Evolutionary conservation across 192 early-diverging fungal species (phyloP).

Genomic region (Oehlia diaphana): DNA sequence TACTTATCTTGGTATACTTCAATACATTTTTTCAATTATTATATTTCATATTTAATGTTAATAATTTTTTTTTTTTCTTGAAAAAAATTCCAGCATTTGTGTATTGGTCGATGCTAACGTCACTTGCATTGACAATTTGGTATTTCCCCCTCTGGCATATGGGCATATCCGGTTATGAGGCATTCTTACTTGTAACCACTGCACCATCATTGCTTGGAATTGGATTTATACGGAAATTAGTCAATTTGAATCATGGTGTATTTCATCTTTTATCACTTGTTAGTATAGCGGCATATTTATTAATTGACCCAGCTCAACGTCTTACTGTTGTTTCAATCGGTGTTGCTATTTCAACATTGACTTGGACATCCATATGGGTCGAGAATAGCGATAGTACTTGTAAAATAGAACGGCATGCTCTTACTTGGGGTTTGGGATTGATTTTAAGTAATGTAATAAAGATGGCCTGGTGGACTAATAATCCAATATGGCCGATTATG

Average conservation of each 20-base stretch:
- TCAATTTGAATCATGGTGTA: constrained; percentile 55
- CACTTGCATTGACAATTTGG: constrained; percentile 69
- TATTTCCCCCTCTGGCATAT: constrained; percentile 87
- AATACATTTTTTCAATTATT: background rate
- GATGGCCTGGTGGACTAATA: constrained; percentile 75
- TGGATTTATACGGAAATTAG: constrained; percentile 47
- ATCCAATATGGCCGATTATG: constrained; percentile 86
- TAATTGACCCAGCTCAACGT: constrained; percentile 56
- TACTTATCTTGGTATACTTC: constrained; percentile 60
- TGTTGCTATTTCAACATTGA: constrained; percentile 54
- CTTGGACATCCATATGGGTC: constrained; percentile 60
- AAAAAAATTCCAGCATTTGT: constrained; percentile 54
- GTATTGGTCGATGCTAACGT: constrained; percentile 82
- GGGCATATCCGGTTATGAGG: constrained; percentile 82
- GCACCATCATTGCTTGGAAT: constrained; percentile 62
- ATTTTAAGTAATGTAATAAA: constrained; percentile 68
- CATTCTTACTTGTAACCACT: constrained; percentile 63
- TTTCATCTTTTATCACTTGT: constrained; percentile 59
- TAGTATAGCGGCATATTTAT: constrained; percentile 63
- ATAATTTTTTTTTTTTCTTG: background rate
- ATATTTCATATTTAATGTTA: background rate
- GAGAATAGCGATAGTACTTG: constrained; percentile 52
- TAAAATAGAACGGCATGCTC: constrained; percentile 60
- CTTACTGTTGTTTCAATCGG: constrained; percentile 60
- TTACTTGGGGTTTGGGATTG: constrained; percentile 69